Evolutionary conservation across 1,284 basidiomycete genomes (phyloP).

Genomic region (Inonotus obliquus): DNA sequence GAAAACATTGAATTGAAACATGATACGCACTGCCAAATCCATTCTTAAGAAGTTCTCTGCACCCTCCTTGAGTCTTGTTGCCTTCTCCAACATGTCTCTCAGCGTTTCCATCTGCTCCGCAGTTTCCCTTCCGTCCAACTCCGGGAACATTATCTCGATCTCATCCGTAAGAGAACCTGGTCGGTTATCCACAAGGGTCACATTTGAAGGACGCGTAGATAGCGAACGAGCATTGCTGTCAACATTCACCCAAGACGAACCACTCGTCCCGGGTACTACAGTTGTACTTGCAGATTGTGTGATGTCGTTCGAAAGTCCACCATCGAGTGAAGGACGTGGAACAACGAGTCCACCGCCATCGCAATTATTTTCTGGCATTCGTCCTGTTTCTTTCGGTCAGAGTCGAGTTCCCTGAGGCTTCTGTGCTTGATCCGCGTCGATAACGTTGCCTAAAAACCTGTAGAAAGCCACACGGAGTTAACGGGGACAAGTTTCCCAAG

Average conservation of each 20-base stretch:
- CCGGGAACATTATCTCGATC: conserved; percentile 29
- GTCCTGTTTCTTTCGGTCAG: neutral
- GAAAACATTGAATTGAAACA: neutral
- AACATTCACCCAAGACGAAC: neutral
- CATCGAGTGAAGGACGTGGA: conserved; percentile 11
- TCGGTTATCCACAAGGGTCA: conserved; percentile 1
- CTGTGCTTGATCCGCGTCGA: neutral
- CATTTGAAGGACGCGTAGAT: conserved; percentile 5
- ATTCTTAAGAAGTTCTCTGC: conserved; percentile 79
- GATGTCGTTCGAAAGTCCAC: neutral
- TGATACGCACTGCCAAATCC: conserved; percentile 47
- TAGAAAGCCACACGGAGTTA: neutral
- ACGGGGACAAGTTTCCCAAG: neutral
- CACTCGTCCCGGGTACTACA: neutral
- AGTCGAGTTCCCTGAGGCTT: neutral
- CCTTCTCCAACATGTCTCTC: conserved; percentile 59
- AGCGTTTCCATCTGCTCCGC: conserved; percentile 60
- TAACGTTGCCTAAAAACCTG: neutral
- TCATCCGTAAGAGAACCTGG: neutral
- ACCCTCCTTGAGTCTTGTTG: conserved; percentile 79
- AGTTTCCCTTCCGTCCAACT: conserved; percentile 43
- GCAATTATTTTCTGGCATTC: conserved; percentile 1
- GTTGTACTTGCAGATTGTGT: conserved; percentile 1
- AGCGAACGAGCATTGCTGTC: neutral
- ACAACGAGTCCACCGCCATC: conserved; percentile 8